A percentile compares a stretch with the other conserved stretches of the same genome.
These are phyloP conservation scores for Penstemon eatonii DNA, from an alignment of 257 asterid species.

Conservation along the genomic window DNA sequence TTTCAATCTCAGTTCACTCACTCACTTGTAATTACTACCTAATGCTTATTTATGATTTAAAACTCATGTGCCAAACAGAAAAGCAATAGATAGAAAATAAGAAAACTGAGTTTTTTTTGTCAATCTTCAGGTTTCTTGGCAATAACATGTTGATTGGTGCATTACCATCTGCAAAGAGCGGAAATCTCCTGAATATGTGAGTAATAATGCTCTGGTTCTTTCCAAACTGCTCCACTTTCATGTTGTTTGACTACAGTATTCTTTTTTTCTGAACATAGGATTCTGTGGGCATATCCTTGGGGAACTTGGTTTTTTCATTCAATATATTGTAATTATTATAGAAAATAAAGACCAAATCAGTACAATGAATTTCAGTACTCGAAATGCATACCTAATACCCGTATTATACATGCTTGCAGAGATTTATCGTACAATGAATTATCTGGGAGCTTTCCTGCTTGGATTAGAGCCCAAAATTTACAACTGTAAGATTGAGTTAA, in stretches of 20 bases:
- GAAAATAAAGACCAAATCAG: neutral
- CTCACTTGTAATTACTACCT: neutral
- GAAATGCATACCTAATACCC: no score
- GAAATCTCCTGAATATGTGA: conserved; percentile 42
- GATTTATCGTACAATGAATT: conserved; percentile 58
- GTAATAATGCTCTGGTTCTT: conserved; percentile 7
- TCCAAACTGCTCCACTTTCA: neutral
- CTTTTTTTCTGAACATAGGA: neutral
- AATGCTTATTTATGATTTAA: neutral
- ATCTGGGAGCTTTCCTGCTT: conserved; percentile 72
- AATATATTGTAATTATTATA: neutral
- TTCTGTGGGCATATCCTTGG: no score
- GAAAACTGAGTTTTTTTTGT: neutral
- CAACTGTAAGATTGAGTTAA: conserved; percentile 44
- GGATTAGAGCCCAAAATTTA: conserved; percentile 43
- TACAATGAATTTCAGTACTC: neutral
- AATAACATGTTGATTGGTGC: neutral
- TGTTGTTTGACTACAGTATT: neutral
- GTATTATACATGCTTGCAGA: conserved; percentile 30
- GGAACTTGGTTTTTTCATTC: no score
- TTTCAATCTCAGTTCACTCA: neutral
- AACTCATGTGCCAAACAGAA: neutral
- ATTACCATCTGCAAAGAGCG: conserved; percentile 24
- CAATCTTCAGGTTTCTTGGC: conserved; percentile 6
- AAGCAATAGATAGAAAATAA: neutral